Conservation (phyloP, 805 yeast species). For the Wickerhamiella dianesei region DNA sequence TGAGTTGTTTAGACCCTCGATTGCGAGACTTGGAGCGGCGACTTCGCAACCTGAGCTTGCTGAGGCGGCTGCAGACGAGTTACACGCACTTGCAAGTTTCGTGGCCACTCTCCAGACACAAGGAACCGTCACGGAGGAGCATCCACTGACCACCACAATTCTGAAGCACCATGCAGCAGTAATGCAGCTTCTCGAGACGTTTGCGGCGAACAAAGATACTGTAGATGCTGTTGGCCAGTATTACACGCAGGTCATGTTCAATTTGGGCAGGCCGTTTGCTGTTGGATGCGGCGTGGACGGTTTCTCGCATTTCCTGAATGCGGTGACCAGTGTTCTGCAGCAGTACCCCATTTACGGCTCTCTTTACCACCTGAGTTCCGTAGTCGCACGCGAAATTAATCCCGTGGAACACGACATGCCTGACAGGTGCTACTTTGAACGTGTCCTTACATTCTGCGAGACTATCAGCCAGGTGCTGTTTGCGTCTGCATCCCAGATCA, state of each 20-base stretch:
- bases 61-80: conserved; percentile 16
- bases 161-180: conserved; percentile 9
- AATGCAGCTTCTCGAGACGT: conserved; percentile 3
- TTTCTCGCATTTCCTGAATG: background rate
- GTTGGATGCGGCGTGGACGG: conserved; percentile 2
- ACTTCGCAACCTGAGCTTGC: background rate
- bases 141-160: conserved; percentile 23
- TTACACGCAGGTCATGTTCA: conserved; percentile 13
- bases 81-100: conserved; percentile 43
- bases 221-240: conserved; percentile 12
- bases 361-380: conserved; percentile 13
- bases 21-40: background rate
- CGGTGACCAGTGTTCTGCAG: background rate
- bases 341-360: conserved; percentile 6
- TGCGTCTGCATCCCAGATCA: conserved; percentile 26
- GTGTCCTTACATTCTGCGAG: conserved; percentile 38
- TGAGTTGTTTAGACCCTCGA: conserved; percentile 50
- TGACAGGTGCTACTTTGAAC: background rate
- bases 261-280: conserved; percentile 8
- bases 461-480: conserved; percentile 60
- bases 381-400: conserved; percentile 12
- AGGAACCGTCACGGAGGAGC: conserved; percentile 35
- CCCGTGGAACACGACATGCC: conserved; percentile 5
- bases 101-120: conserved; percentile 53
- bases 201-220: conserved; percentile 4